A percentile compares a stretch with the other conserved stretches of the same genome.
These are phyloP conservation scores for Suhomyces faveliae DNA, from an alignment of 805 yeast genomes.

Conservation along the genomic window DNA sequence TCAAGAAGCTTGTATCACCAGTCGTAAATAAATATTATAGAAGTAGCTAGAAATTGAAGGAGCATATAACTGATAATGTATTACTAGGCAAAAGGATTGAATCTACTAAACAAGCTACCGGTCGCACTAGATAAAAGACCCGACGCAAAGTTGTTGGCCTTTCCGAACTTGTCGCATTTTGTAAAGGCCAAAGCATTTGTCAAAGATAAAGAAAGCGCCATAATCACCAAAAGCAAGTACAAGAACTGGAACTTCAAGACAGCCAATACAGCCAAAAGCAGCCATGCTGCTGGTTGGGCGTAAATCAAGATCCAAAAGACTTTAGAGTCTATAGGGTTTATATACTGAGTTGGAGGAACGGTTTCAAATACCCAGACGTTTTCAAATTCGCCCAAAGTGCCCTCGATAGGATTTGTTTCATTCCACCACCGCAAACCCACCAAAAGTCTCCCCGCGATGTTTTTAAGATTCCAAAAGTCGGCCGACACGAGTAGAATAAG, in stretches of 20 bases:
- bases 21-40: background rate
- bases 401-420: conserved; percentile 47
- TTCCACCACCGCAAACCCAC: conserved; percentile 99
- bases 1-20: background rate
- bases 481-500: conserved; percentile 76
- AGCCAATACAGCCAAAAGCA: conserved; percentile 70
- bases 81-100: conserved; percentile 38
- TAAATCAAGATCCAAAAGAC: conserved; percentile 84
- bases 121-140: conserved; percentile 55
- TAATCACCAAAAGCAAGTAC: conserved; percentile 57
- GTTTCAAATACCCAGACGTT: conserved; percentile 87
- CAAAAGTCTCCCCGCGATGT: conserved; percentile 82
- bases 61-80: background rate
- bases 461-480: conserved; percentile 93
- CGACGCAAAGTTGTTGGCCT: conserved; percentile 67
- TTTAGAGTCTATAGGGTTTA: conserved; percentile 89
- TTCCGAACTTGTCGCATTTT: conserved; percentile 88
- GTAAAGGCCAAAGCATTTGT: conserved; percentile 91
- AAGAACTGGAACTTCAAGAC: conserved; percentile 73
- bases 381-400: conserved; percentile 55
- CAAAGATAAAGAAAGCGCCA: conserved; percentile 69
- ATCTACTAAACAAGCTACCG: conserved; percentile 43
- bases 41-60: too few relatives aligned
- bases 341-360: conserved; percentile 66
- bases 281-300: conserved; percentile 74